phyloP scores from a whole-genome alignment of 305 asterid species.

The Fraxinus xanthoxyloides region DNA sequence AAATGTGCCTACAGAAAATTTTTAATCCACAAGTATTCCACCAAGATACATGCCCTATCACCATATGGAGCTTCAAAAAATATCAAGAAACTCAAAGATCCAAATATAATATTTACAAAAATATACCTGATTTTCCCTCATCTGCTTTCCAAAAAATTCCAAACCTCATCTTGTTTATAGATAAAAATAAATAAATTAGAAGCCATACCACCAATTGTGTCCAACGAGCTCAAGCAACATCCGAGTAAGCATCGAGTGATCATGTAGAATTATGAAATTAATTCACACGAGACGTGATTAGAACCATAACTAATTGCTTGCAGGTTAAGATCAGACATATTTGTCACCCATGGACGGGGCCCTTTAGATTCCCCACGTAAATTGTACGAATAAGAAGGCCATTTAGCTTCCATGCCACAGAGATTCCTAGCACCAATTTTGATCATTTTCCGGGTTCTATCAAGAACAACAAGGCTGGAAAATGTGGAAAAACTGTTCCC shows the following conservation, averaged over 20 bases:
- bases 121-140: background rate
- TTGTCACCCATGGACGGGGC: slow-evolving; percentile 67
- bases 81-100: background rate
- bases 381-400: slow-evolving; percentile 62
- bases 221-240: background rate
- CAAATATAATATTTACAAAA: background rate
- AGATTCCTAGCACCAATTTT: slow-evolving; percentile 27
- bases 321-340: slow-evolving; percentile 41
- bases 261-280: background rate
- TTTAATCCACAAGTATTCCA: background rate
- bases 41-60: background rate
- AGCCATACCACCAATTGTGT: background rate
- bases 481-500: slow-evolving; percentile 94
- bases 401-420: slow-evolving; percentile 28
- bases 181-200: background rate
- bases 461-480: slow-evolving; percentile 86
- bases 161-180: background rate
- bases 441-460: slow-evolving; percentile 72
- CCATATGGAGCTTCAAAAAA: background rate
- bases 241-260: slow-evolving; percentile 20
- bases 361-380: slow-evolving; percentile 41
- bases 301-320: slow-evolving; percentile 86
- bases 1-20: background rate
- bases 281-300: slow-evolving; percentile 56
- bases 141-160: background rate